A percentile compares a stretch with the other conserved stretches of the same genome.
Evolutionary conservation across 192 early-diverging fungal genomes (phyloP).

Genomic region (Coemansia sp.): DNA sequence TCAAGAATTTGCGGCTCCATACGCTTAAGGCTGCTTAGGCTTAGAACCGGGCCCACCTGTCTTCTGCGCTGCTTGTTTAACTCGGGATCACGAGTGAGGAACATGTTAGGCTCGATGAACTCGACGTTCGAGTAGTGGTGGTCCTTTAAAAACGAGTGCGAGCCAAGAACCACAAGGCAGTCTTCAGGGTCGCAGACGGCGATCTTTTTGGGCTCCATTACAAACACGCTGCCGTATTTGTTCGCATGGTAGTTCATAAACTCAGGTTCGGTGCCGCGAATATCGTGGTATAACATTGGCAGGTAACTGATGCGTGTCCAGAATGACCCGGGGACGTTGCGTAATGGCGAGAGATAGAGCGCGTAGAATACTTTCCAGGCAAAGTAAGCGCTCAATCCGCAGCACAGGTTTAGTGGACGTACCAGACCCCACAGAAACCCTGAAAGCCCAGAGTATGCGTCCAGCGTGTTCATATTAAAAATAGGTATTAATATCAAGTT

Average conservation of each 20-base stretch:
- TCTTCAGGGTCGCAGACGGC: slow-evolving; percentile 30
- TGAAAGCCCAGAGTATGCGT: slow-evolving; percentile 6
- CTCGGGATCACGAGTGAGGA: slow-evolving; percentile 40
- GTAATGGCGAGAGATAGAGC: slow-evolving; percentile 34
- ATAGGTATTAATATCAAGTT: too few species aligned
- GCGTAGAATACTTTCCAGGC: slow-evolving; percentile 26
- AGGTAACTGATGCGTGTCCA: slow-evolving; percentile 38
- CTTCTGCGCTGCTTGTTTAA: slow-evolving; percentile 27
- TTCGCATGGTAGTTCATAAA: slow-evolving; percentile 24
- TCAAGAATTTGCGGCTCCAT: slow-evolving; percentile 40
- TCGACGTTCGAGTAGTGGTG: slow-evolving; percentile 24
- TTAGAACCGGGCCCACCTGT: slow-evolving; percentile 35
- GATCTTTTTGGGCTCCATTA: slow-evolving; percentile 32
- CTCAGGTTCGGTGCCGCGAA: slow-evolving; percentile 32
- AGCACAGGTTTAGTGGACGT: slow-evolving; percentile 17
- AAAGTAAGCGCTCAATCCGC: slow-evolving; percentile 23
- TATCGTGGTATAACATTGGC: slow-evolving; percentile 25
- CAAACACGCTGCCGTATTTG: slow-evolving; percentile 42
- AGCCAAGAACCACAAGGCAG: slow-evolving; percentile 21
- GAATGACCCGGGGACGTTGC: slow-evolving; percentile 38
- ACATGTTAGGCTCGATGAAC: slow-evolving; percentile 34
- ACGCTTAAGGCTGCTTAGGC: slow-evolving; percentile 10
- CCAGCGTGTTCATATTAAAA: background rate
- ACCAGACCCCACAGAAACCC: slow-evolving; percentile 10
- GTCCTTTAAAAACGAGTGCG: slow-evolving; percentile 44